phyloP scores from a whole-genome alignment of 768 basidiomycete genomes.

The Amanita molliuscula region DNA sequence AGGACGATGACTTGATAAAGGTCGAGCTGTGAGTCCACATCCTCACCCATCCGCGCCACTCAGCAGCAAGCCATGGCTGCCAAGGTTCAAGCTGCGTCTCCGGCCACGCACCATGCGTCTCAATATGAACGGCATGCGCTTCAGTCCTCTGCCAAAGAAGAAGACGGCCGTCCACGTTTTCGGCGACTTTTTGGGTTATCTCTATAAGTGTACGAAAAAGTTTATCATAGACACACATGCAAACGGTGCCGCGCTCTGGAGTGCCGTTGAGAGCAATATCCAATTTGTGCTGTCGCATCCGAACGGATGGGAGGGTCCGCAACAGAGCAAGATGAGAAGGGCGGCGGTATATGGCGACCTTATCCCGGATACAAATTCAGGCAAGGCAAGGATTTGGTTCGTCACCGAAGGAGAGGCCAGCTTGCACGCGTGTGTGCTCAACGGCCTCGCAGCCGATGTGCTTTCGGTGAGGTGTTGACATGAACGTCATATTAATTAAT shows the following conservation, averaged over 20 bases:
- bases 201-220: conserved; percentile 61
- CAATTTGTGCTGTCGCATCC: conserved; percentile 74
- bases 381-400: conserved; percentile 64
- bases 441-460: conserved; percentile 68
- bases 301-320: conserved; percentile 76
- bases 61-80: not conserved
- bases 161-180: conserved; percentile 69
- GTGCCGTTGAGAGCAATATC: conserved; percentile 55
- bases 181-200: conserved; percentile 69
- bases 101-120: conserved; percentile 71
- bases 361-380: conserved; percentile 65
- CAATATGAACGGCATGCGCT: conserved; percentile 77
- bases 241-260: conserved; percentile 61
- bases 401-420: conserved; percentile 82
- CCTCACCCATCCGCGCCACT: not conserved
- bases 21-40: conserved; percentile 51
- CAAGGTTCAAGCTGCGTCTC: conserved; percentile 72
- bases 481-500: not conserved
- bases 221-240: conserved; percentile 81
- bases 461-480: conserved; percentile 38
- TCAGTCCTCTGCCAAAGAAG: conserved; percentile 53
- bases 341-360: conserved; percentile 64
- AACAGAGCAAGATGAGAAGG: conserved; percentile 69
- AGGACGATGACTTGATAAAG: conserved; percentile 71
- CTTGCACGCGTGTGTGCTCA: conserved; percentile 71